Percentiles rank a stretch among this genome's conserved stretches.
Conservation (phyloP, 2,329 filamentous ascomycete species). For the Aureobasidium uvarum region DNA sequence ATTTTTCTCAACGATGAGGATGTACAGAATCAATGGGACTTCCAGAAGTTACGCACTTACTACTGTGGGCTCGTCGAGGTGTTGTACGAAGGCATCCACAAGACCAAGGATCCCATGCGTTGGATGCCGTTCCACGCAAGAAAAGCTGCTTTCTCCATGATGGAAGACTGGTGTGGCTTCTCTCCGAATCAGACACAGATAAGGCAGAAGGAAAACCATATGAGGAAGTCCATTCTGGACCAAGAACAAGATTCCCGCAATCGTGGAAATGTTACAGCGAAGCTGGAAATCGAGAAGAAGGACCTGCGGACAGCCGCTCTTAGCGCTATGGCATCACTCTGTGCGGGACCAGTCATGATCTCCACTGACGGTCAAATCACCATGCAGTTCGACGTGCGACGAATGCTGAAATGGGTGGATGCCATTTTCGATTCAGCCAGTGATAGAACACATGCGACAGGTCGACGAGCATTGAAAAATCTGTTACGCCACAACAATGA, state of each 20-base stretch:
- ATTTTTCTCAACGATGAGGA: slow-evolving; percentile 93
- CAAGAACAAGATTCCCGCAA: slow-evolving; percentile 71
- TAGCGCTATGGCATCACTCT: slow-evolving; percentile 92
- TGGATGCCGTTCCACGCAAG: slow-evolving; percentile 98
- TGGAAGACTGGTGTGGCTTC: slow-evolving; percentile 99
- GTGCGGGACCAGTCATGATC: slow-evolving; percentile 76
- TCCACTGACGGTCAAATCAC: slow-evolving; percentile 84
- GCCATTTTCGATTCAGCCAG: slow-evolving; percentile 90
- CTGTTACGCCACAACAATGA: slow-evolving; percentile 88
- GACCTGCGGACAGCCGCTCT: slow-evolving; percentile 87
- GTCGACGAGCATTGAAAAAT: slow-evolving; percentile 82
- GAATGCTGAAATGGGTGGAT: slow-evolving; percentile 94
- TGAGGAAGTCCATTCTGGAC: slow-evolving; percentile 80
- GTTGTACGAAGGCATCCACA: slow-evolving; percentile 86
- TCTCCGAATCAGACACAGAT: slow-evolving; percentile 87
- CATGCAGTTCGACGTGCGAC: slow-evolving; percentile 85
- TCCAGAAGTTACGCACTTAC: slow-evolving; percentile 84
- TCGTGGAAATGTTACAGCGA: slow-evolving; percentile 74
- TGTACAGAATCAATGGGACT: slow-evolving; percentile 91
- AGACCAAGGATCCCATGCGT: slow-evolving; percentile 75
- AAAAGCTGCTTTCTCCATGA: slow-evolving; percentile 90
- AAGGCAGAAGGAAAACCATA: slow-evolving; percentile 76
- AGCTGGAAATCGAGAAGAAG: slow-evolving; percentile 95
- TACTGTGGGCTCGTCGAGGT: slow-evolving; percentile 94
- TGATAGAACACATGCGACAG: slow-evolving; percentile 88